Percentiles rank a stretch among this genome's conserved stretches.
Evolutionary conservation across 2,329 filamentous ascomycete genomes (phyloP).

Genomic region (Paraconiothyrium brasiliense): DNA sequence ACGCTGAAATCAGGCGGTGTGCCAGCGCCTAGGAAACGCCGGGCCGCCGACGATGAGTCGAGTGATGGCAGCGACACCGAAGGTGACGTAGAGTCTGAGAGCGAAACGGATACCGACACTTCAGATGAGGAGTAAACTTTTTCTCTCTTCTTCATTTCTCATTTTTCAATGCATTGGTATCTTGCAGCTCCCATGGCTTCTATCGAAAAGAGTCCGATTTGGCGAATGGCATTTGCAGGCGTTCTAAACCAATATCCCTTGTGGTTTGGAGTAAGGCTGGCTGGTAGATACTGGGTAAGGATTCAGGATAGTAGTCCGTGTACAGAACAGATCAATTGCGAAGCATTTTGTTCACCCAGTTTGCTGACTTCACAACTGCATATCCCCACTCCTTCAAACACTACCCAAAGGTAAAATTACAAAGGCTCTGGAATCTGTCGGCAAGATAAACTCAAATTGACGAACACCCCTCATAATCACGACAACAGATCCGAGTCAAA

Average conservation of each 20-base stretch:
- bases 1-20: conserved; percentile 77
- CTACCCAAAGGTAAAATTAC: not conserved
- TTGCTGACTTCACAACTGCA: not conserved
- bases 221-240: conserved; percentile 15
- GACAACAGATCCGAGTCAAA: no score
- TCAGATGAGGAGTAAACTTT: conserved; percentile 50
- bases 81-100: conserved; percentile 66
- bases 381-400: not conserved
- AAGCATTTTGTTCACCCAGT: not conserved
- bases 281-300: conserved; percentile 5
- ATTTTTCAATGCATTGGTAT: not conserved
- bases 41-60: conserved; percentile 68
- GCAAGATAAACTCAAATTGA: not conserved
- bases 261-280: not conserved
- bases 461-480: not conserved
- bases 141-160: not conserved
- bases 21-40: conserved; percentile 65
- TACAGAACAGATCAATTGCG: conserved; percentile 1
- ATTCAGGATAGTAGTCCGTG: conserved; percentile 1
- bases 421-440: not conserved
- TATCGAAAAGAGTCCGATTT: not conserved
- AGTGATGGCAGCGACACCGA: conserved; percentile 69
- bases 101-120: conserved; percentile 59
- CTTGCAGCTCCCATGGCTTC: not conserved
- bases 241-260: conserved; percentile 11